Base-by-base conservation (phyloP, 83 land plant genomes). In the Thuja plicata region DNA sequence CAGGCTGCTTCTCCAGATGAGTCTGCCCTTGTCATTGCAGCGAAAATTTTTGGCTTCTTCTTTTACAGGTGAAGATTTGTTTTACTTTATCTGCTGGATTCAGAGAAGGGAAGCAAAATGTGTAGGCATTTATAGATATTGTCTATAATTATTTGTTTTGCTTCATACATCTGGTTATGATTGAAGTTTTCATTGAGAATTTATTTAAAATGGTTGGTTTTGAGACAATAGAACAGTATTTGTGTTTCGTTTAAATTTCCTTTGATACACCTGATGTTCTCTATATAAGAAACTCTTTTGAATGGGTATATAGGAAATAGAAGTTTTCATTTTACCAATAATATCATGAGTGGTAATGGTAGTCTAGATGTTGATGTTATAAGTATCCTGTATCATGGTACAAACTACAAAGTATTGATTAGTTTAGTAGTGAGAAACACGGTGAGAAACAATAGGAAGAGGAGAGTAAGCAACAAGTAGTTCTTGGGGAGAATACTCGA, bases 1-100 rank as follows among this genome's bases (percentile, higher is more conserved):
- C 99, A 98, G 91, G 99, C 99, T 92, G 99, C 99, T 86, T 98
- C 99, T 55, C 99, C 99, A 10, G 99, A 98, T 91, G 99, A 98
- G 86, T 94, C 99, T 91, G 99, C 99, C 55, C 95, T 98, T 90
- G 99, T 98, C 21, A 89, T 91, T 80, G 99, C 99, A 74, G 99
- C 99, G 10, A 98, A 98, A 89, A 95, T 92, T 76, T 98, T 98
- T 93, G 99, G 99, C 24, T 98, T 97, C 90, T 98, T 98, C 93
- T 98, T 98, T 88, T 98, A 95, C 88, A 97, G 95, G 99, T 96
- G 84, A 84, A 79, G 17, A 27, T 45, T 45, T 13, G 0, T 54
- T 83, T 4, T 5, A 15, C 57, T 48, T 30, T 11, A 3, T 6
- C 43, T 48, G 85, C 24, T 80, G 84, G 13, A 41, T 24, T 45